A percentile compares a stretch with the other conserved stretches of the same genome.
Conservation (phyloP, 129 eudicot genomes). For the Dittrichia graveolens region DNA sequence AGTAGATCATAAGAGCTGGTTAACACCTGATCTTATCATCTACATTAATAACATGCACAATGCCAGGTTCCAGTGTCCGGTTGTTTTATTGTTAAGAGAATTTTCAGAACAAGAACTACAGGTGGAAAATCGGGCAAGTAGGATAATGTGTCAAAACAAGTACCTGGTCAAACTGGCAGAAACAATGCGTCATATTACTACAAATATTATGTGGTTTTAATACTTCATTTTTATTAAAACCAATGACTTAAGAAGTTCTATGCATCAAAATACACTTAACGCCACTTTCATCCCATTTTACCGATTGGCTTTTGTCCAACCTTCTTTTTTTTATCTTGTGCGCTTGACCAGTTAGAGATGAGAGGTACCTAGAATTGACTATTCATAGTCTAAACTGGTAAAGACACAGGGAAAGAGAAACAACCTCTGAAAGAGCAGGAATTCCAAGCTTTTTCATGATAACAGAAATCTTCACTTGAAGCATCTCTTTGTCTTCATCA, state of each 20-base stretch:
- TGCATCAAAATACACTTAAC: no score
- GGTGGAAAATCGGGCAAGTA: neutral
- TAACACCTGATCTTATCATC: neutral
- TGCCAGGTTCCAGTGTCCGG: neutral
- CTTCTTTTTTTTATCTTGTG: no score
- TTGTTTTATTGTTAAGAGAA: neutral
- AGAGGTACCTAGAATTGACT: no score
- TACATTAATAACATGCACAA: neutral
- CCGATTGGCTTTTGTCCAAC: no score
- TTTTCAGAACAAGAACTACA: neutral
- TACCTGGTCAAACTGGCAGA: no score
- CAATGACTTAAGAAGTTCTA: no score
- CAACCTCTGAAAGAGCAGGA: conserved; percentile 75
- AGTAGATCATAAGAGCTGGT: conserved; percentile 10
- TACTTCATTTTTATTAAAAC: no score
- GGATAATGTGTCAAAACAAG: neutral
- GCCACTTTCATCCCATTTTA: no score
- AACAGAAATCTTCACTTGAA: conserved; percentile 31
- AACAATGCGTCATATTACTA: no score
- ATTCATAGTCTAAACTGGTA: neutral
- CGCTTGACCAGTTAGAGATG: no score
- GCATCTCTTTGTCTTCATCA: conserved; percentile 53
- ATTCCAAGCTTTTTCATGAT: conserved; percentile 62
- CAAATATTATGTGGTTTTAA: no score
- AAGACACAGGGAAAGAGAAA: conserved; percentile 7